Percentiles rank a stretch among this genome's conserved stretches.
These are phyloP conservation scores for Umbelopsis sp. DNA, from an alignment of 192 early-diverging fungal genomes.

Conservation along the genomic window DNA sequence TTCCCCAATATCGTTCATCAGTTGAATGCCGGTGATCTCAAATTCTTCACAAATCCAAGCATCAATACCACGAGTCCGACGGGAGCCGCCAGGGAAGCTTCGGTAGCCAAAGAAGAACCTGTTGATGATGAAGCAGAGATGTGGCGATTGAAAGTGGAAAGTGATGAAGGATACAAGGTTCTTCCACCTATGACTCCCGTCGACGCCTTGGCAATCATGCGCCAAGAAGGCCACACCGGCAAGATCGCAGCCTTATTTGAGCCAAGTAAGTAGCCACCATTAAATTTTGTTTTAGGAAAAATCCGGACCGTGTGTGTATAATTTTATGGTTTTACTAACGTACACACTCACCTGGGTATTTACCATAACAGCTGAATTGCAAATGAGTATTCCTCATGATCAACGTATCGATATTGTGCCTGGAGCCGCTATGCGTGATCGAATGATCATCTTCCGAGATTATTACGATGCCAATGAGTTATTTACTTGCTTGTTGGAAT, in stretches of 20 bases:
- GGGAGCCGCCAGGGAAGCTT: slow-evolving; percentile 4
- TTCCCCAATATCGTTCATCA: slow-evolving; percentile 12
- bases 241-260: slow-evolving; percentile 10
- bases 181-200: slow-evolving; percentile 36
- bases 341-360: not conserved
- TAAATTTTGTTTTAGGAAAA: no score
- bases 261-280: slow-evolving; percentile 29
- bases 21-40: slow-evolving; percentile 14
- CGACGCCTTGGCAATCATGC: slow-evolving; percentile 27
- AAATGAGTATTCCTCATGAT: slow-evolving; percentile 35
- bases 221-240: not conserved
- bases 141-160: slow-evolving; percentile 6
- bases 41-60: slow-evolving; percentile 4
- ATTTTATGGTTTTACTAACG: not conserved
- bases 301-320: no score
- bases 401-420: slow-evolving; percentile 34
- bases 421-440: slow-evolving; percentile 37
- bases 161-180: slow-evolving; percentile 13
- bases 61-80: not conserved
- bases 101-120: slow-evolving; percentile 10
- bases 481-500: slow-evolving; percentile 24
- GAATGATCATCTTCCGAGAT: slow-evolving; percentile 37
- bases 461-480: slow-evolving; percentile 37
- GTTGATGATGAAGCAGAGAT: slow-evolving; percentile 10
- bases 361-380: slow-evolving; percentile 31